Evolutionary conservation across 176 grass and related monocot species (phyloP).

Genomic region (Saccharum officinarum): DNA sequence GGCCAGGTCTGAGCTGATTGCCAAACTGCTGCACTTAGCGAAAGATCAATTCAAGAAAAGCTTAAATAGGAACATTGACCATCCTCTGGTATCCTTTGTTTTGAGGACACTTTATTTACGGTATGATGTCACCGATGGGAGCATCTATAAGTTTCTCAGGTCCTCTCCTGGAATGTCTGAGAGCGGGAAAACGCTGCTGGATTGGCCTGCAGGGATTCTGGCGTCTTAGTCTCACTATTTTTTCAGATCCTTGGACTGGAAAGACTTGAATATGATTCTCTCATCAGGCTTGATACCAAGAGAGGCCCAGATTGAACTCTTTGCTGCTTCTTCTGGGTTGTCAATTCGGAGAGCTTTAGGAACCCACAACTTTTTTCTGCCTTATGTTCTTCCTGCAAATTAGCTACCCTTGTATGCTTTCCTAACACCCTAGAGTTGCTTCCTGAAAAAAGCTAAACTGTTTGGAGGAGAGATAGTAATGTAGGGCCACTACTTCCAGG

Average conservation of each 20-base stretch:
- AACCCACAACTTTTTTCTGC: slow-evolving; percentile 55
- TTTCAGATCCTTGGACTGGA: slow-evolving; percentile 39
- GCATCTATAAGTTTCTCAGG: slow-evolving; percentile 33
- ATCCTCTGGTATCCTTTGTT: slow-evolving; percentile 10
- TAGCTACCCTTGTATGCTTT: slow-evolving; percentile 75
- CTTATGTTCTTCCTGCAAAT: slow-evolving; percentile 40
- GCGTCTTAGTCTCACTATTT: slow-evolving; percentile 29
- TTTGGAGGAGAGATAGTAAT: slow-evolving; percentile 31
- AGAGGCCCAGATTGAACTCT: slow-evolving; percentile 73
- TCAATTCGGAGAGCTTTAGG: slow-evolving; percentile 72
- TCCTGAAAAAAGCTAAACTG: slow-evolving; percentile 47
- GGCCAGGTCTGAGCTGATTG: slow-evolving; percentile 16
- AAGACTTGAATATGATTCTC: slow-evolving; percentile 50
- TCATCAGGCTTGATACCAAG: slow-evolving; percentile 79
- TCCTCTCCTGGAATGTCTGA: slow-evolving; percentile 70
- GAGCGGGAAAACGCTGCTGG: slow-evolving; percentile 58
- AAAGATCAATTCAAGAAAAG: not conserved
- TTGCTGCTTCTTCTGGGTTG: slow-evolving; percentile 61
- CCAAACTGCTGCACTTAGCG: slow-evolving; percentile 1
- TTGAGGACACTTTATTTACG: not conserved
- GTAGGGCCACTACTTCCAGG: slow-evolving; percentile 34
- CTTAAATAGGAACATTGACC: not conserved
- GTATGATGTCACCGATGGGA: slow-evolving; percentile 15
- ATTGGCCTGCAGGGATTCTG: slow-evolving; percentile 65
- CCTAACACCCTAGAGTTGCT: slow-evolving; percentile 53